Conservation (phyloP, 345 rosid genomes). For the Salix viminalis region DNA sequence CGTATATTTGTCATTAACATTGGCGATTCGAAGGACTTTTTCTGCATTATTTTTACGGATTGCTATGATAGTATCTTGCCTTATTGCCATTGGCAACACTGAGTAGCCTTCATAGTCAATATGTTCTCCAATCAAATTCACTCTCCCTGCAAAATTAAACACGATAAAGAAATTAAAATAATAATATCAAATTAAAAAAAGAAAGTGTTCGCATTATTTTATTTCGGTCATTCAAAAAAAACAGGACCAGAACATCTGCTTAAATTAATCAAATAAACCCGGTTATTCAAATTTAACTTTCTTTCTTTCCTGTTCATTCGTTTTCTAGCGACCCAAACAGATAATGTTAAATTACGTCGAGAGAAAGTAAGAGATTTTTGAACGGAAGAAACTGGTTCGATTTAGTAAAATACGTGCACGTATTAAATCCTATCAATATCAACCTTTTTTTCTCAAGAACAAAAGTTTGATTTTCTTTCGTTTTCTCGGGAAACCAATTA, state of each 20-base stretch:
- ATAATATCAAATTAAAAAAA: background rate
- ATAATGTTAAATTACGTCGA: background rate
- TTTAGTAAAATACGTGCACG: background rate
- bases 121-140: conserved; percentile 96
- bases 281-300: background rate
- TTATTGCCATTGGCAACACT: conserved; percentile 96
- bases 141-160: conserved; percentile 56
- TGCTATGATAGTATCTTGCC: conserved; percentile 84
- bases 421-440: background rate
- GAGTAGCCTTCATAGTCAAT: conserved; percentile 98
- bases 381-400: background rate
- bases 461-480: background rate
- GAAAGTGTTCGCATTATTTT: too few relatives aligned
- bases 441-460: background rate
- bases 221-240: background rate
- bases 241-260: background rate
- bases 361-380: background rate
- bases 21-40: conserved; percentile 60
- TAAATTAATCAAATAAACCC: background rate
- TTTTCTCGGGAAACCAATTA: conserved; percentile 13
- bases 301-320: background rate
- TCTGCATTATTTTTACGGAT: conserved; percentile 53
- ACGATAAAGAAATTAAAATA: background rate
- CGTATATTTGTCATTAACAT: conserved; percentile 67
- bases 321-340: background rate